Evolutionary conservation across 805 yeast genomes (phyloP), one percentile per base, ranked within the genome.

Genomic region (Candida qinlingensis): DNA sequence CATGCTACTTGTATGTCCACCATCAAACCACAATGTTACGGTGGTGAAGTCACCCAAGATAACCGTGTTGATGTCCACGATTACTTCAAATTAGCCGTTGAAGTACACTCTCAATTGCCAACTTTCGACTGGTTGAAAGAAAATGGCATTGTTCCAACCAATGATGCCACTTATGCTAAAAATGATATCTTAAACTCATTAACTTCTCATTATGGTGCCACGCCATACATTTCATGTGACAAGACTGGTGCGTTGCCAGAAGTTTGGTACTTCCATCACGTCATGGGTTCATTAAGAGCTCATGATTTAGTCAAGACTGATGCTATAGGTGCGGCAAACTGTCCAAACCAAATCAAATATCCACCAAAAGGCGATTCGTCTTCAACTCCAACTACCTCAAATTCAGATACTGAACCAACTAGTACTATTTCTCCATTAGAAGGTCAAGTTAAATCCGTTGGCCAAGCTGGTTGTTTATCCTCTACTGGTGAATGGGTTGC

Each of bases 401-500:
- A 7, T 7, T 40, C 48, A 28, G 7, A 38, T 26, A 7, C 45
- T 30, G 34, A 2, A 8, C 11, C 34, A 8, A 30, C 25, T 31
- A 11, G 38, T 5, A 40, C 25, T 11, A 19, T 38, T n/a, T 30
- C 41, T 12, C 34, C 42, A 39, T 12, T 8, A n/a, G 8, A 13
- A 6, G 46, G 86, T 6, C 69, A 63, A 55, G 60, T 85, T 43
- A 72, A 69, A 48, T 66, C 78, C 13, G 60, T 72, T n/a, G 76
- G 69, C 38, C 76, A 81, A 49, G 53, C 65, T 4, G 95, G 95
- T 11, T 87, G 95, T 64, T 68, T 90, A 45, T 88, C 88, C 57
- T 76, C 85, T 49, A 84, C 79, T 58, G 97, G 97, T 5, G 76
- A 79, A 55, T 89, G 94, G 90, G 85, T 82, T 66, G 62, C 66